These are phyloP conservation scores for Ophiostoma australiae DNA, from an alignment of 2,329 filamentous ascomycete genomes.

Conservation along the genomic window DNA sequence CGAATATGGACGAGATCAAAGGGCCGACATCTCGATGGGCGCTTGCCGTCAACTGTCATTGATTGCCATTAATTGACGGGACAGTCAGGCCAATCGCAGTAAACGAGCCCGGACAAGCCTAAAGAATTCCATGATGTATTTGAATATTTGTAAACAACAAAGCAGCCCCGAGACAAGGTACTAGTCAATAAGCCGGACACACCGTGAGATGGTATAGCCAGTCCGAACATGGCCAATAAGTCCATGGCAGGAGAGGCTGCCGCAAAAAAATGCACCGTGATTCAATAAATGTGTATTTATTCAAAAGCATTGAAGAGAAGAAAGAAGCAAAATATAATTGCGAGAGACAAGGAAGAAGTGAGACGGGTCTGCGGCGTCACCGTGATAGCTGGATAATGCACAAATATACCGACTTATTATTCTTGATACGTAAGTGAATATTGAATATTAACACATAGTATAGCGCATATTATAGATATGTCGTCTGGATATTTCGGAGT, in stretches of 20 bases:
- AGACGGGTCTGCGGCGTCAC: background rate
- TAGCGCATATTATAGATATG: background rate
- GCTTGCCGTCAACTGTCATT: background rate
- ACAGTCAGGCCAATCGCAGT: background rate
- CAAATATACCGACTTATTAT: background rate
- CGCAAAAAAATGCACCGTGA: no score
- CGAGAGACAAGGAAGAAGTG: background rate
- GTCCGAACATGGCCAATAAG: background rate
- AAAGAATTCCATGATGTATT: background rate
- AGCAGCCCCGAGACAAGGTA: background rate
- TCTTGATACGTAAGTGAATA: background rate
- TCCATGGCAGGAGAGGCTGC: no score
- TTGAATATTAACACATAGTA: background rate
- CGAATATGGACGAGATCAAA: background rate
- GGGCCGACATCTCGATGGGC: background rate
- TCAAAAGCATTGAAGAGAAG: background rate
- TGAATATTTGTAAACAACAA: constrained; percentile 2
- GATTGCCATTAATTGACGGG: background rate
- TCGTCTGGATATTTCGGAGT: background rate
- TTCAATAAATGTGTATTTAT: no score
- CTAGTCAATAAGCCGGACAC: background rate
- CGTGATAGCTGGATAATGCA: background rate
- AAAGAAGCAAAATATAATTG: background rate
- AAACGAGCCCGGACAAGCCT: background rate
- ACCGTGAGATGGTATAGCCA: background rate